A percentile compares a stretch with the other conserved stretches of the same genome.
These are phyloP conservation scores for Podaxis mareebaensis DNA, from an alignment of 768 basidiomycete genomes.

Conservation along the genomic window DNA sequence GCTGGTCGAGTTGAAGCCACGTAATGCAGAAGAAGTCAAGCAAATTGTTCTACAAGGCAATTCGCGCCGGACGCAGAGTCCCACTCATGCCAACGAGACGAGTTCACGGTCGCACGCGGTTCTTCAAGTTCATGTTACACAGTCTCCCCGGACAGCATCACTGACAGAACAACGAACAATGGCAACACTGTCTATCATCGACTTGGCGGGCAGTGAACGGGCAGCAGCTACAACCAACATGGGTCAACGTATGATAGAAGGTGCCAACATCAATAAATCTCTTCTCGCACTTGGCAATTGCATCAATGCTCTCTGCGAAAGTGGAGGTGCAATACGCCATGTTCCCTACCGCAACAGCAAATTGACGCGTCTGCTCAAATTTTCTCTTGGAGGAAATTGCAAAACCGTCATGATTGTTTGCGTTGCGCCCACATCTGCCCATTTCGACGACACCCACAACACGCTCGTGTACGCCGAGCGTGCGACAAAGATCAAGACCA, in stretches of 20 bases:
- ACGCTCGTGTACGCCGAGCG: constrained; percentile 97
- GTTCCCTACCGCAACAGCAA: constrained; percentile 98
- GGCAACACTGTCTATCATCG: constrained; percentile 95
- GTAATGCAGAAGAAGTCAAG: constrained; percentile 90
- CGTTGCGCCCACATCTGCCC: constrained; percentile 89
- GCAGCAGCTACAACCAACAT: constrained; percentile 96
- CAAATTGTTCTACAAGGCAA: constrained; percentile 91
- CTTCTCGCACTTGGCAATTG: constrained; percentile 96
- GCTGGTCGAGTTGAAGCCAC: constrained; percentile 79
- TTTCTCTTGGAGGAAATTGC: constrained; percentile 98
- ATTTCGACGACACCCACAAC: constrained; percentile 99
- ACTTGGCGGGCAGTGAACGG: constrained; percentile 95
- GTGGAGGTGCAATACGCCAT: constrained; percentile 84
- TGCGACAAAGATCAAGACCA: constrained; percentile 98
- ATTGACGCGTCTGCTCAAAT: constrained; percentile 95
- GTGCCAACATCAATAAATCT: constrained; percentile 99
- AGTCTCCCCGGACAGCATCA: constrained; percentile 83
- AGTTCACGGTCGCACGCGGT: constrained; percentile 98
- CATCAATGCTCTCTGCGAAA: constrained; percentile 97
- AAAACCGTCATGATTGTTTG: constrained; percentile 99
- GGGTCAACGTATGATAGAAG: constrained; percentile 98
- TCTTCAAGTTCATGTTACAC: constrained; percentile 90
- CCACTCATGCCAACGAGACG: constrained; percentile 95
- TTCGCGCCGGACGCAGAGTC: constrained; percentile 83
- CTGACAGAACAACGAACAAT: constrained; percentile 80